Base-by-base conservation (phyloP, 805 yeast species). In the Hanseniaspora hatyaiensis region DNA sequence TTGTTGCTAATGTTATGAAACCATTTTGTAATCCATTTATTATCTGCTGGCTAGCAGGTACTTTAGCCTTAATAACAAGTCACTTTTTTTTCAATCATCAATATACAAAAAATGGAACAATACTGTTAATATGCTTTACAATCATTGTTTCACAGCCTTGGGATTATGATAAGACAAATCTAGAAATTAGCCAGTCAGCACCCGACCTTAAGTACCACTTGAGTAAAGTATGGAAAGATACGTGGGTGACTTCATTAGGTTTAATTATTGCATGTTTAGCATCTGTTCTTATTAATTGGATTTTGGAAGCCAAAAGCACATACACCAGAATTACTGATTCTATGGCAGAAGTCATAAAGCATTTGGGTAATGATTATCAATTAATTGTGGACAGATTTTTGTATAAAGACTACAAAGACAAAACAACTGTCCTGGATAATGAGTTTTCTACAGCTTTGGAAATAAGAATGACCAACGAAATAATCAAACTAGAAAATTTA, bases 271-370 rank as follows among this genome's bases (percentile, higher is more conserved):
- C 73, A 12, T 52, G 70, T 11, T 20, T 61, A 8, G 50, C 64
- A 0, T 58, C 74, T 0, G 59, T 69, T 22, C 53, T 66, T 1
- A 56, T 67, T 5, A 69, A 67, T 48, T 71, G 75, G 73, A 39
- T 70, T 0, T 54, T 71, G 12, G 72, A 76, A 75, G 72, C 77
- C 1, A 71, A 69, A 53, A 62, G 62, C 19, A 71, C 75, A 3
- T 64, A 69, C 34, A 60, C 59, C 8, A 74, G 70, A 46, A 59
- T 71, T 4, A 63, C 69, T 29, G 47, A 58, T 2, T 65, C 73
- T 0, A 55, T 66, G 18, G 57, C 74, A 0, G 59, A 65, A 1
- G 51, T 72, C 32, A 53, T 73, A 9, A 58, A 65, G 4, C 69
- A 72, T 51, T 58, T 72, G 20, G 64, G 71, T 8, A 71, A 69